Evolutionary conservation across 192 early-diverging fungal species (phyloP), one percentile per base, ranked within the genome.

Genomic region (Coemansia sp.): DNA sequence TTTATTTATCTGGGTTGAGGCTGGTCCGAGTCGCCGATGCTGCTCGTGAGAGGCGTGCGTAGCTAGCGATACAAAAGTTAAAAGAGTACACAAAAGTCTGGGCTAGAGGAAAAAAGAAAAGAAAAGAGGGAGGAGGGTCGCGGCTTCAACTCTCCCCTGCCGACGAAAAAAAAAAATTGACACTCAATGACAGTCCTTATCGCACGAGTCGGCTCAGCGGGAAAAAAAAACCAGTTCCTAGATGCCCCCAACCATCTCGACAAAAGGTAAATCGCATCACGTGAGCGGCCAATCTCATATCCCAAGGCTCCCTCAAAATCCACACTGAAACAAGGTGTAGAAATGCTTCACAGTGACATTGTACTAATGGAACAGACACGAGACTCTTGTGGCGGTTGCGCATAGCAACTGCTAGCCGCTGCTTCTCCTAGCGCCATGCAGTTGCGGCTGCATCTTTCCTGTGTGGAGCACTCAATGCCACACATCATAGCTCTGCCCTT

Each of bases 11-110:
- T 52, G 49, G 49, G 36, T 38, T 38, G 49, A 22, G 49, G n/a
- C 49, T 52, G 49, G 49, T 52, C 49, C 49, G 49, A 52, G 49
- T 52, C n/a, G 49, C 49, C 49, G 49, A 52, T n/a, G 49, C 49
- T 52, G 49, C 49, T 52, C 49, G 49, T 11, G 20, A 24, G 49
- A 38, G 36, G 9, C 1, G 36, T 38, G 36, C 36, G 36, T 52
- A 52, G 49, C 49, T 52, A 24, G 49, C 3, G 49, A 52, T 52
- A 52, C 15, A 49, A 8, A 22, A 52, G 20, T 52, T 27, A 27
- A 22, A 52, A 10, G 22, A 52, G 20, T 52, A 22, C n/a, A 52
- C 43, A 52, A 49, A 22, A 52, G 27, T 10, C n/a, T 52, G 49
- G 49, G n/a, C 49, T 24, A 0, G 8, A 22, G 20, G n/a, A 52